These are phyloP conservation scores for Oidiodendron maius DNA, from an alignment of 495 filamentous ascomycete genomes.

Conservation along the genomic window DNA sequence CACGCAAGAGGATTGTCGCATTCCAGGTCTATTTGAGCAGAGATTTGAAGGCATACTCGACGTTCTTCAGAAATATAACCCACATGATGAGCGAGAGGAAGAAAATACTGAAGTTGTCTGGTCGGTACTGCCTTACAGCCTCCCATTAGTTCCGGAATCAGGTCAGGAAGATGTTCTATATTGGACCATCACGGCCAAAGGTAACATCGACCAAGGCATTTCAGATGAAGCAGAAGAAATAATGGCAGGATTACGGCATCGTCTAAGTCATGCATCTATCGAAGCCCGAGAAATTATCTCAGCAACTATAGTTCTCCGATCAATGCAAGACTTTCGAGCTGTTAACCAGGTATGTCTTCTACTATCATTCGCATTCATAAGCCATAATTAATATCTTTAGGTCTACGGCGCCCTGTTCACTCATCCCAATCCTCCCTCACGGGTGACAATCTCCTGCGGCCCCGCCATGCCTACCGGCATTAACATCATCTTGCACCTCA, in stretches of 20 bases:
- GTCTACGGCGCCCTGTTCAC: constrained; percentile 65
- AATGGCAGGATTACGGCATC: constrained; percentile 27
- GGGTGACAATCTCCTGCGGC: constrained; percentile 79
- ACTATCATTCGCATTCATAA: neutral
- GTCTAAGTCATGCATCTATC: constrained; percentile 24
- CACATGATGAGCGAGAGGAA: neutral
- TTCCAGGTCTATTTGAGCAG: constrained; percentile 17
- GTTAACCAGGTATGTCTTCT: constrained; percentile 49
- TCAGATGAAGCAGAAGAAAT: constrained; percentile 30
- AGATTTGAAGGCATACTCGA: constrained; percentile 10
- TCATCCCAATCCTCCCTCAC: constrained; percentile 74
- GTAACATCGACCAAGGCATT: neutral
- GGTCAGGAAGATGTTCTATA: neutral
- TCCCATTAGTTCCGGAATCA: neutral
- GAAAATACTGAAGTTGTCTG: neutral
- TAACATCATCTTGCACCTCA: constrained; percentile 48
- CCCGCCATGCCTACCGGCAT: constrained; percentile 41
- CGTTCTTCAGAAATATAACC: neutral
- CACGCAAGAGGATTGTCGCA: constrained; percentile 5
- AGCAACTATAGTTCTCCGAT: constrained; percentile 69
- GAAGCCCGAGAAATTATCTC: constrained; percentile 56
- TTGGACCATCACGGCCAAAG: constrained; percentile 9
- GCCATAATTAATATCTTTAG: constrained; percentile 7
- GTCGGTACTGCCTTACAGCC: neutral
- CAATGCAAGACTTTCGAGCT: constrained; percentile 68